phyloP scores from a whole-genome alignment of 2,329 filamentous ascomycete genomes.

The Aspergillus persii region DNA sequence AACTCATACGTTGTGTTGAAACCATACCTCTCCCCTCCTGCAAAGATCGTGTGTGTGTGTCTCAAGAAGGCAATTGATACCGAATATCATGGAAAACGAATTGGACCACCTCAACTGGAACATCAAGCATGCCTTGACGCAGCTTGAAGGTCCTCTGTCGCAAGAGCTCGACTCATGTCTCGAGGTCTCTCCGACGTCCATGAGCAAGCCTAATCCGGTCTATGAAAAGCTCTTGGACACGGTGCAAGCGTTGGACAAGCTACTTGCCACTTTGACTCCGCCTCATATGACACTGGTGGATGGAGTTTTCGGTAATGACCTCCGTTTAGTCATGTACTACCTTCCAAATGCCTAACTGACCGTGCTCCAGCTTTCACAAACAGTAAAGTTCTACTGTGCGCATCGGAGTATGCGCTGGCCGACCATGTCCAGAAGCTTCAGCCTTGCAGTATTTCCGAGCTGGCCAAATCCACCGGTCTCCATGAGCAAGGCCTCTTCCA shows the following conservation, averaged over 20 bases:
- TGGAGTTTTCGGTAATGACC: not conserved
- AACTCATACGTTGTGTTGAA: not conserved
- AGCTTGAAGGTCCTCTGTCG: not conserved
- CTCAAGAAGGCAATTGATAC: not conserved
- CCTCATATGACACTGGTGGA: not conserved
- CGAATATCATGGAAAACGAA: not conserved
- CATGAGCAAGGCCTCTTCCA: not conserved
- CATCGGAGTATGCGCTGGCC: not conserved
- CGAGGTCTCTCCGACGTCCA: not conserved
- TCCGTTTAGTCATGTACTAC: not conserved
- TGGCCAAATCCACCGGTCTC: not conserved
- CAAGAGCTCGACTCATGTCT: not conserved
- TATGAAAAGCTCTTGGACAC: not conserved
- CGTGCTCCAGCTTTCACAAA: not conserved
- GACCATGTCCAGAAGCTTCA: not conserved
- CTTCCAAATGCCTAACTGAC: not conserved
- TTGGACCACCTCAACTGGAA: not conserved
- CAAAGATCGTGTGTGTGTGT: not conserved
- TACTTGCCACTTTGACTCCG: not conserved
- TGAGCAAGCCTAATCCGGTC: not conserved
- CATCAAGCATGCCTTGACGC: not conserved
- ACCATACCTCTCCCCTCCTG: too few relatives aligned
- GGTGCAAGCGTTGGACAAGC: not conserved
- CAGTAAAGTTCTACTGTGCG: not conserved
- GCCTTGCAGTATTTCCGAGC: not conserved